Base-by-base conservation (phyloP, 257 asterid genomes). In the Nicotiana benthamiana region DNA sequence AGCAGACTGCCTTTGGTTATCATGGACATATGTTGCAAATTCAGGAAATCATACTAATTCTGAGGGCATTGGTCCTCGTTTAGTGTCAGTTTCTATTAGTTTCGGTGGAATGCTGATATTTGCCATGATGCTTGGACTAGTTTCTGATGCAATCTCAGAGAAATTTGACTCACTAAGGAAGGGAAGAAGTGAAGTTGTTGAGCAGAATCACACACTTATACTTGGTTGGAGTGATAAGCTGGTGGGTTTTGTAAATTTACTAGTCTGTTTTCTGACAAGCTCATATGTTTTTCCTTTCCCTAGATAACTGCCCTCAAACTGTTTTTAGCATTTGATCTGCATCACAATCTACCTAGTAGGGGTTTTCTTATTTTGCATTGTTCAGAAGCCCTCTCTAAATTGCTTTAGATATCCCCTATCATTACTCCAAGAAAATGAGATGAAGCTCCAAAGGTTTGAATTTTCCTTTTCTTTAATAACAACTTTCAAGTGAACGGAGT, bases 81-180 rank as follows among this genome's bases (percentile, higher is more conserved):
- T 92, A 80, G 98, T 92, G 65, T 92, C 96, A 2, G 94, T 93
- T 76, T 87, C 94, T 70, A 87, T 93, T 87, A 93, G 93, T 83
- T 94, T 91, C 12, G 97, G 97, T 83, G 98, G 98, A 84, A 94
- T 94, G 98, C 97, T 94, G 82, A 92, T 94, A 82, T 94, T 94
- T 89, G 97, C 96, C 66, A 94, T 94, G 98, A 92, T 94, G 98
- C 98, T 94, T 80, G 98, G 97, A 80, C 94, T 94, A 59, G 96
- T 94, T 77, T 92, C 95, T 68, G 98, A 94, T 92, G 94, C 97
- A 6, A 94, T 94, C 79, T 94, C 97, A 65, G 97, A 94, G 90
- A 94, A 94, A 89, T 91, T 94, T 56, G 98, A 94, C 87, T 94
- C 98, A 36, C 91, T 94, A 74, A 87, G 97, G 86, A 94, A 94